Conservation (phyloP, 495 filamentous ascomycete species). For the Emericellopsis terricola region DNA sequence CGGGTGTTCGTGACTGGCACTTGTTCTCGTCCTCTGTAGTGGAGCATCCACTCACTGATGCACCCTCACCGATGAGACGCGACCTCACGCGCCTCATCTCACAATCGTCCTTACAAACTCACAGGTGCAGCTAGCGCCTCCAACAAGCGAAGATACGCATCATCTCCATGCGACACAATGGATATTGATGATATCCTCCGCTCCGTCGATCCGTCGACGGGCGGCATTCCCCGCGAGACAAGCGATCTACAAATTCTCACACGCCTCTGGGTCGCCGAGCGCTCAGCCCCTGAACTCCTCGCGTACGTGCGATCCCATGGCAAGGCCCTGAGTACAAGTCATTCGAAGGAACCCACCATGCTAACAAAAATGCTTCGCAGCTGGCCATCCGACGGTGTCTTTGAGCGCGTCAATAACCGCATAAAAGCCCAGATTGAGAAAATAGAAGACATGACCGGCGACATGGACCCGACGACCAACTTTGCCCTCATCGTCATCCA, state of each 20-base stretch:
- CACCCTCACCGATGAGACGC: no score
- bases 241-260: conserved; percentile 79
- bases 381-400: conserved; percentile 29
- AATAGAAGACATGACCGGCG: conserved; percentile 59
- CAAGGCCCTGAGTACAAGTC: background rate
- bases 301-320: conserved; percentile 15
- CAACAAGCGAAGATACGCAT: no score
- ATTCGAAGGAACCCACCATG: no score
- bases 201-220: conserved; percentile 47
- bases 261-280: conserved; percentile 81
- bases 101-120: no score
- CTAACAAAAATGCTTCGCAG: no score
- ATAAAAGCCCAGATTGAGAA: conserved; percentile 51
- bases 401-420: conserved; percentile 59
- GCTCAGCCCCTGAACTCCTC: conserved; percentile 67
- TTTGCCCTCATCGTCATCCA: conserved; percentile 88
- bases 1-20: no score
- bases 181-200: conserved; percentile 83
- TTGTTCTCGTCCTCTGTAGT: no score
- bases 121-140: no score
- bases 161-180: no score
- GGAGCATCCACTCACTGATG: no score
- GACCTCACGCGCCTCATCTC: no score
- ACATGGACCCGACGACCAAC: conserved; percentile 72
- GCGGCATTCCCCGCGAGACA: conserved; percentile 37